Evolutionary conservation across 257 asterid genomes (phyloP).

Genomic region (Nicotiana tomentosiformis): DNA sequence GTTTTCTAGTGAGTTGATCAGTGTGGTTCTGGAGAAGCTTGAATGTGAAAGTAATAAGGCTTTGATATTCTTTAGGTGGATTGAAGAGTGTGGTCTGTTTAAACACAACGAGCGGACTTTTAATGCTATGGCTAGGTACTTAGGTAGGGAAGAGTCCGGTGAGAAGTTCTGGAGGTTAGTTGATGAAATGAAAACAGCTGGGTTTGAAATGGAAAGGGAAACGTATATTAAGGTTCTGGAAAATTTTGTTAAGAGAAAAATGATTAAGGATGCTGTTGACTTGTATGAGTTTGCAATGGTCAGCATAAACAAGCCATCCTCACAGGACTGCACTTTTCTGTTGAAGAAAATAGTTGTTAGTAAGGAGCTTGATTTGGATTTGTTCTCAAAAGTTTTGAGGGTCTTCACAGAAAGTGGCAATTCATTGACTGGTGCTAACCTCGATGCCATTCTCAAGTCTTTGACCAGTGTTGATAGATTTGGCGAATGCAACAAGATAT

Average conservation of each 20-base stretch:
- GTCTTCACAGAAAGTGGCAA: slow-evolving; percentile 51
- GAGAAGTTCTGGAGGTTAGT: slow-evolving; percentile 67
- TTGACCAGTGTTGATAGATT: slow-evolving; percentile 66
- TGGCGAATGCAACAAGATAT: slow-evolving; percentile 47
- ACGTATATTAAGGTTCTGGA: slow-evolving; percentile 36
- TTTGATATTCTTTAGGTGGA: slow-evolving; percentile 80
- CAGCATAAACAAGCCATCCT: slow-evolving; percentile 56
- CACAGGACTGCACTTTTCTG: slow-evolving; percentile 56
- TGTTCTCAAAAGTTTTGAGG: slow-evolving; percentile 49
- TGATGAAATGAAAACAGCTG: slow-evolving; percentile 62
- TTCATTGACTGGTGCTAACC: slow-evolving; percentile 37
- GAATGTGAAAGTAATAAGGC: slow-evolving; percentile 51
- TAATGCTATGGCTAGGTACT: slow-evolving; percentile 50
- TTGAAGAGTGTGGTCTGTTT: slow-evolving; percentile 61
- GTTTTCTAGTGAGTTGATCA: slow-evolving; percentile 52
- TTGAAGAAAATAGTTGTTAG: slow-evolving; percentile 68
- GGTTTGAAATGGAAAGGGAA: slow-evolving; percentile 53
- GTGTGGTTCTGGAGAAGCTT: slow-evolving; percentile 42
- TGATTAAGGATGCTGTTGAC: slow-evolving; percentile 70
- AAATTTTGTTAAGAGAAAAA: slow-evolving; percentile 41
- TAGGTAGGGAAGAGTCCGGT: slow-evolving; percentile 43
- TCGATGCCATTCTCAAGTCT: slow-evolving; percentile 60
- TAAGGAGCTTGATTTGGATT: slow-evolving; percentile 63
- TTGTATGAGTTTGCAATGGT: slow-evolving; percentile 69
- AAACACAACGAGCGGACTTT: slow-evolving; percentile 46